Percentiles rank a stretch among this genome's conserved stretches.
Evolutionary conservation across 352 stramenopile species (phyloP).

Genomic region (Phytophthora vignae): DNA sequence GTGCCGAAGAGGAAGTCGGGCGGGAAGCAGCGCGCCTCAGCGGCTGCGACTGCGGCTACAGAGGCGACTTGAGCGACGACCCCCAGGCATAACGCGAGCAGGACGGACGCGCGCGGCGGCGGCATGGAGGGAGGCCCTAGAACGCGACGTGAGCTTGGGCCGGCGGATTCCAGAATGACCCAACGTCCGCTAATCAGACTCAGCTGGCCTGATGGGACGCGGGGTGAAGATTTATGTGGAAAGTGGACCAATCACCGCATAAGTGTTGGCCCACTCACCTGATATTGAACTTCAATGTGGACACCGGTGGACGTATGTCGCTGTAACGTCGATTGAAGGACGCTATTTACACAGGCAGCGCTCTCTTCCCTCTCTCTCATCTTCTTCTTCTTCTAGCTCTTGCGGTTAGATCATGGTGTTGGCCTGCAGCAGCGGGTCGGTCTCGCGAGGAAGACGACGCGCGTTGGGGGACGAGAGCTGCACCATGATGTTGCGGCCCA

Average conservation of each 20-base stretch:
- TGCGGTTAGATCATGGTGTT: slow-evolving; percentile 34
- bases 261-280: slow-evolving; percentile 5
- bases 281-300: slow-evolving; percentile 9
- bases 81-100: slow-evolving; percentile 9
- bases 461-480: slow-evolving; percentile 33
- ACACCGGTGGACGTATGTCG: neutral
- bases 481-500: slow-evolving; percentile 33
- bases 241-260: neutral
- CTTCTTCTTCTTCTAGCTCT: no score
- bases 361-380: neutral
- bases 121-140: neutral
- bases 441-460: slow-evolving; percentile 27
- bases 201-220: neutral
- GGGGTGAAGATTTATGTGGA: neutral
- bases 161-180: slow-evolving; percentile 17
- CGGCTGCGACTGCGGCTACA: neutral
- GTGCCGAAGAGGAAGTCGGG: slow-evolving; percentile 43
- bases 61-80: neutral
- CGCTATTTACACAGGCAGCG: no score
- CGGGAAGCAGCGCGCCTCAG: slow-evolving; percentile 52
- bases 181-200: slow-evolving; percentile 6
- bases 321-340: neutral
- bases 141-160: neutral
- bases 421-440: slow-evolving; percentile 32
- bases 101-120: neutral